phyloP scores from a whole-genome alignment of 2,329 filamentous ascomycete genomes.

The Claviceps sp. region DNA sequence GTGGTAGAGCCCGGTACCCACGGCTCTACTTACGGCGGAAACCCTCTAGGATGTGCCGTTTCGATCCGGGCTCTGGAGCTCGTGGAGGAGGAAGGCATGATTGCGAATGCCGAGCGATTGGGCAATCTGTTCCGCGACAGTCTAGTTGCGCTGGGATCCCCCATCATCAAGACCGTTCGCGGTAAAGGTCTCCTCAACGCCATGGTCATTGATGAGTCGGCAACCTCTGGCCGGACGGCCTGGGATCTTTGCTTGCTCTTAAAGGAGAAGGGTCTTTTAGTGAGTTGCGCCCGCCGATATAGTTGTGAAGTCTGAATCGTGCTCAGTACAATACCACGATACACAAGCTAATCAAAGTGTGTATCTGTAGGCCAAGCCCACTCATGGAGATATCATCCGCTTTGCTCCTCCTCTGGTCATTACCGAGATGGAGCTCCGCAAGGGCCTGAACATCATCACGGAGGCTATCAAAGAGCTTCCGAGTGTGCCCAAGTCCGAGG shows the following conservation, averaged over 20 bases:
- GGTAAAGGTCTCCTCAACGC: conserved; percentile 94
- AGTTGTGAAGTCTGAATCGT: neutral
- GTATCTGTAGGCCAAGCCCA: conserved; percentile 71
- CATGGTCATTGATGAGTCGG: conserved; percentile 84
- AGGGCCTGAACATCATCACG: conserved; percentile 65
- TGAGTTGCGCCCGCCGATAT: conserved; percentile 29
- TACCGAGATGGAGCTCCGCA: conserved; percentile 70
- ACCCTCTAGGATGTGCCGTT: conserved; percentile 88
- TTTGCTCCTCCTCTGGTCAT: conserved; percentile 95
- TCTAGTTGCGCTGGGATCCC: conserved; percentile 59
- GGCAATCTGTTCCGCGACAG: conserved; percentile 76
- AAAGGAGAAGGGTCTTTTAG: conserved; percentile 88
- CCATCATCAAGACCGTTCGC: conserved; percentile 69
- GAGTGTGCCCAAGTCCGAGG: conserved; percentile 26
- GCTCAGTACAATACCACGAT: neutral
- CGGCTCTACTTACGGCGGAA: conserved; percentile 96
- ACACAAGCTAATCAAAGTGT: neutral
- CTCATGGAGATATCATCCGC: conserved; percentile 95
- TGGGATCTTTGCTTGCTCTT: conserved; percentile 95
- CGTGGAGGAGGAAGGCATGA: conserved; percentile 81
- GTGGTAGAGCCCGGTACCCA: conserved; percentile 94
- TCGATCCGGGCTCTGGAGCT: conserved; percentile 92
- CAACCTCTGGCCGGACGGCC: conserved; percentile 72
- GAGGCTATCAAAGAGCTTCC: conserved; percentile 75
- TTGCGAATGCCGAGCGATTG: conserved; percentile 66